Evolutionary conservation across 1,284 basidiomycete species (phyloP).

Genomic region (Ustilago hordei): DNA sequence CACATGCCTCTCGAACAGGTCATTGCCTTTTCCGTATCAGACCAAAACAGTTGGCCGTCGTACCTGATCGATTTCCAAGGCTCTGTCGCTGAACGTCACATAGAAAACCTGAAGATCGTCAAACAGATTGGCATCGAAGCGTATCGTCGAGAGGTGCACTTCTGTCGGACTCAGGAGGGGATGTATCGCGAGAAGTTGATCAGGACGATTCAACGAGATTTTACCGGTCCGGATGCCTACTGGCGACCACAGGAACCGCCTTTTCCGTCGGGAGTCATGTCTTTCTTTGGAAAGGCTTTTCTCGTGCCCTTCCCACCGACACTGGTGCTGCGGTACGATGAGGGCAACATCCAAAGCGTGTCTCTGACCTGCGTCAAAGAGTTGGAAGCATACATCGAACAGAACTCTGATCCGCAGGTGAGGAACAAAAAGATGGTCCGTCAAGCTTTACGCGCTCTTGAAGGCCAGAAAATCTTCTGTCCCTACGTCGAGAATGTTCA

Average conservation of each 20-base stretch:
- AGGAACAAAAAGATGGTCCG: conserved; percentile 76
- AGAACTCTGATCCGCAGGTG: conserved; percentile 76
- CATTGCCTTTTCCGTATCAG: conserved; percentile 76
- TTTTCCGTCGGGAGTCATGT: conserved; percentile 53
- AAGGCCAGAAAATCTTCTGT: conserved; percentile 77
- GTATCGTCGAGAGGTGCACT: conserved; percentile 38
- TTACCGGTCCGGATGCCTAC: conserved; percentile 63
- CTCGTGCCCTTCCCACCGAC: conserved; percentile 82
- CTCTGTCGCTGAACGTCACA: conserved; percentile 79
- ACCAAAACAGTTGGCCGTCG: conserved; percentile 77
- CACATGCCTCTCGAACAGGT: conserved; percentile 76
- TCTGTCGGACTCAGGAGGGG: conserved; percentile 32
- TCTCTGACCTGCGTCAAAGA: conserved; percentile 74
- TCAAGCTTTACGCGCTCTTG: conserved; percentile 77
- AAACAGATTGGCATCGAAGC: conserved; percentile 53
- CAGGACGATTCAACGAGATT: conserved; percentile 51
- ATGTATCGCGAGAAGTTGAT: conserved; percentile 39
- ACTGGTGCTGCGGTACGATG: conserved; percentile 78
- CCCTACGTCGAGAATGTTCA: conserved; percentile 76
- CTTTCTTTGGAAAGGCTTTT: conserved; percentile 75
- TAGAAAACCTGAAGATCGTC: conserved; percentile 81
- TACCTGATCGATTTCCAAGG: conserved; percentile 79
- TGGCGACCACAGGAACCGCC: conserved; percentile 54
- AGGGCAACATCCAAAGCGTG: conserved; percentile 70
- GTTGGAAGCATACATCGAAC: conserved; percentile 76